A percentile compares a stretch with the other conserved stretches of the same genome.
Evolutionary conservation across 2,329 filamentous ascomycete species (phyloP).

Genomic region (Achaetomium macrosporum): DNA sequence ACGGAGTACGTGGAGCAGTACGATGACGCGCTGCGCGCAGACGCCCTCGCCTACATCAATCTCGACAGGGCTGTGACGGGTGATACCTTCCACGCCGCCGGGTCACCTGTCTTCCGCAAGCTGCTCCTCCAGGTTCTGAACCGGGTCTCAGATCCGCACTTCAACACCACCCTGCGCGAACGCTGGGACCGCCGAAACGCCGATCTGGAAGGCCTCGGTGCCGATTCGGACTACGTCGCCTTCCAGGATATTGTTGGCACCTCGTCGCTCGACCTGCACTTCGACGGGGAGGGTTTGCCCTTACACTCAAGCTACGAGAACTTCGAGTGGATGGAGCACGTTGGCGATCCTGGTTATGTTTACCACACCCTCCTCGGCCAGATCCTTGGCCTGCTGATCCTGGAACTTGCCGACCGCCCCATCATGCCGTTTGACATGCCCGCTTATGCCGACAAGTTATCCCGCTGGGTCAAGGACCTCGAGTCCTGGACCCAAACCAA

Average conservation of each 20-base stretch:
- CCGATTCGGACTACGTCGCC: slow-evolving; percentile 75
- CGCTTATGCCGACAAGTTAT: slow-evolving; percentile 63
- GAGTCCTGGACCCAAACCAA: slow-evolving; percentile 57
- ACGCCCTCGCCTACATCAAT: slow-evolving; percentile 86
- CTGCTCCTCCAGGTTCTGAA: slow-evolving; percentile 67
- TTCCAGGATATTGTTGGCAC: slow-evolving; percentile 90
- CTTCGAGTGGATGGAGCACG: slow-evolving; percentile 74
- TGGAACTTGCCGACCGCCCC: slow-evolving; percentile 77
- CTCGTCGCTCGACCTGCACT: slow-evolving; percentile 79
- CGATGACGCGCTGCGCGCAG: slow-evolving; percentile 61
- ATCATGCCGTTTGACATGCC: slow-evolving; percentile 77
- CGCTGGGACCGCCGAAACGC: slow-evolving; percentile 65
- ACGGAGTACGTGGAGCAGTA: slow-evolving; percentile 93
- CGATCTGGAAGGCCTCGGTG: slow-evolving; percentile 63
- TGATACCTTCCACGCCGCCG: slow-evolving; percentile 66
- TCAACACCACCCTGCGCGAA: slow-evolving; percentile 65
- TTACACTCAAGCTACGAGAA: slow-evolving; percentile 85
- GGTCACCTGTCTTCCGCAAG: slow-evolving; percentile 72
- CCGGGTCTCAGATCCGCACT: slow-evolving; percentile 65
- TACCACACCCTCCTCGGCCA: slow-evolving; percentile 78
- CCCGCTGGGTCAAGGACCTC: slow-evolving; percentile 60
- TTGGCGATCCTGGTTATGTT: slow-evolving; percentile 74
- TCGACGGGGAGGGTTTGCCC: slow-evolving; percentile 61
- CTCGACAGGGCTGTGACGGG: slow-evolving; percentile 79
- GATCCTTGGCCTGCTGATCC: slow-evolving; percentile 72